Conservation (phyloP, 2,329 filamentous ascomycete genomes). For the Thyridium curvatum region DNA sequence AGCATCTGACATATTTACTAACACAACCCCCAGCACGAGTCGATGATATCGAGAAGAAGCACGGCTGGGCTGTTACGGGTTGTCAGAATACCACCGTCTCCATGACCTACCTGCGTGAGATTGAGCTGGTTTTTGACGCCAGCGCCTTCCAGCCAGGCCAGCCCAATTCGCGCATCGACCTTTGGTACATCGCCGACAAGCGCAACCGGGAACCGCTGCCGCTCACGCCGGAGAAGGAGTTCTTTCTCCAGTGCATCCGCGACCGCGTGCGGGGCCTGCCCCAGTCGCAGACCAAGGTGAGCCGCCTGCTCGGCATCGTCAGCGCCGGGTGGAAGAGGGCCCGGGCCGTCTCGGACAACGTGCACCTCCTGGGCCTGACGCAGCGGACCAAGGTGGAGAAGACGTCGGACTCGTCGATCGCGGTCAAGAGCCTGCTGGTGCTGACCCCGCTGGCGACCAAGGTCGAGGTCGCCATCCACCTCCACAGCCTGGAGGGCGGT, state of each 20-base stretch:
- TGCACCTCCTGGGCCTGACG: constrained; percentile 54
- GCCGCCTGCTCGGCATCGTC: constrained; percentile 52
- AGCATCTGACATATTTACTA: not conserved
- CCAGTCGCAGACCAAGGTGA: constrained; percentile 50
- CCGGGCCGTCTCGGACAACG: constrained; percentile 49
- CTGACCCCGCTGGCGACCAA: constrained; percentile 62
- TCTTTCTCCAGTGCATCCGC: constrained; percentile 68
- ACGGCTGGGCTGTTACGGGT: constrained; percentile 68
- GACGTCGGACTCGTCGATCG: constrained; percentile 58
- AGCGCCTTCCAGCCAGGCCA: constrained; percentile 46
- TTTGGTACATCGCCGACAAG: constrained; percentile 62
- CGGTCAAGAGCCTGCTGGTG: constrained; percentile 55
- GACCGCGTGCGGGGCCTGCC: constrained; percentile 58
- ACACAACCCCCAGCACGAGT: constrained; percentile 48
- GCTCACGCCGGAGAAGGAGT: constrained; percentile 61
- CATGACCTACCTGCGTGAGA: constrained; percentile 65
- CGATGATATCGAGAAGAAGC: constrained; percentile 55
- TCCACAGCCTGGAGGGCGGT: constrained; percentile 39
- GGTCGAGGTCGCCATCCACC: constrained; percentile 54
- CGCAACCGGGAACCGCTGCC: constrained; percentile 46
- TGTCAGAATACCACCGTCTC: constrained; percentile 58
- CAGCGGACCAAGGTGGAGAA: constrained; percentile 60
- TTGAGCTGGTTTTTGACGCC: constrained; percentile 68
- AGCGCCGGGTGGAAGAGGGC: constrained; percentile 62
- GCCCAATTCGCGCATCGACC: constrained; percentile 53